phyloP scores from a whole-genome alignment of 2,329 filamentous ascomycete species.

The Dryadomyces quercivorus region DNA sequence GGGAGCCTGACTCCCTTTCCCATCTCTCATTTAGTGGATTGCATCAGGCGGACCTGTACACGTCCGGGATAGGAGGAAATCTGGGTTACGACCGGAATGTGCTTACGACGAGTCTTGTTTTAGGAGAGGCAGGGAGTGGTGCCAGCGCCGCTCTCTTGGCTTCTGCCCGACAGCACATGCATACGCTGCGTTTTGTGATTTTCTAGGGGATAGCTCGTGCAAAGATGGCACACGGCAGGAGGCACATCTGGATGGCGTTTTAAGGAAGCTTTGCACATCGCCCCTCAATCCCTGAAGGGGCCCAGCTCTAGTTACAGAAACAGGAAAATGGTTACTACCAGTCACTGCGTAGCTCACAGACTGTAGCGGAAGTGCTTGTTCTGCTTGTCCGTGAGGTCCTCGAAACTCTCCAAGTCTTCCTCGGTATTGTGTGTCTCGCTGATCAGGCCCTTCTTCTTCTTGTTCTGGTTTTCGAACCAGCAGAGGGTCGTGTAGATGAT shows the following conservation, averaged over 20 bases:
- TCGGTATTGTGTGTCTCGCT: slow-evolving; percentile 1
- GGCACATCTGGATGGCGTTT: background rate
- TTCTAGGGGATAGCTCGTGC: background rate
- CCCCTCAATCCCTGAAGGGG: background rate
- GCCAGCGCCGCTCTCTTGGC: background rate
- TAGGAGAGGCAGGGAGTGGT: background rate
- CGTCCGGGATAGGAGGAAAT: background rate
- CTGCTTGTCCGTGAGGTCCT: slow-evolving; percentile 11
- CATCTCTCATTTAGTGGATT: background rate
- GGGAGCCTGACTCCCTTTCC: no score
- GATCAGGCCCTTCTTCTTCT: slow-evolving; percentile 5
- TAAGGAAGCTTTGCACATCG: background rate
- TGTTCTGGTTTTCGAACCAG: slow-evolving; percentile 7
- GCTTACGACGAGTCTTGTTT: background rate
- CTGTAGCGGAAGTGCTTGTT: slow-evolving; percentile 11
- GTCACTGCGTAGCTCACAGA: background rate
- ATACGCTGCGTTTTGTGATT: background rate
- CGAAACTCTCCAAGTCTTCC: slow-evolving; percentile 8
- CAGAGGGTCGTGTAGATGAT: slow-evolving; percentile 8
- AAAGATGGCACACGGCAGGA: background rate
- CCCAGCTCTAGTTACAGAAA: background rate
- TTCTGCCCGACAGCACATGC: background rate
- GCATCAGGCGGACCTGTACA: background rate
- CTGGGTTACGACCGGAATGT: background rate
- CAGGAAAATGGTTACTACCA: background rate